Conservation (phyloP, 2,329 filamentous ascomycete species). For the Botrytis squamosa region DNA sequence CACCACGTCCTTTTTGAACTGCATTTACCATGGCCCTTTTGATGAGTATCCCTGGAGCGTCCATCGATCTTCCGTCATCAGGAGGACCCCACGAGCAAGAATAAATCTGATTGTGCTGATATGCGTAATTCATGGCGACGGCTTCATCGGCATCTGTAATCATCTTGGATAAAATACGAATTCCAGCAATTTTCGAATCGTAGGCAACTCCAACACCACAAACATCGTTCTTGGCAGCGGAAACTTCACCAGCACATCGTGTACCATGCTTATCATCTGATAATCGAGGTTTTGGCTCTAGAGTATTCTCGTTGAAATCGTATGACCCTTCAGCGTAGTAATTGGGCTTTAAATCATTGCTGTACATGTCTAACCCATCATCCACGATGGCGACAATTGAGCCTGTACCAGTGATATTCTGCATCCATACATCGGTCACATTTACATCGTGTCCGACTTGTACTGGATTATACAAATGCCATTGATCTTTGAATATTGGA, state of each 20-base stretch:
- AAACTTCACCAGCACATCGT: slow-evolving; percentile 89
- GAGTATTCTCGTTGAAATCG: slow-evolving; percentile 86
- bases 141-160: slow-evolving; percentile 94
- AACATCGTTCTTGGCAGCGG: slow-evolving; percentile 85
- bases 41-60: slow-evolving; percentile 86
- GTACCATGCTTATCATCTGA: slow-evolving; percentile 89
- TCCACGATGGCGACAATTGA: slow-evolving; percentile 92
- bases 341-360: slow-evolving; percentile 85
- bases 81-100: slow-evolving; percentile 98
- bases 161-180: slow-evolving; percentile 86
- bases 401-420: slow-evolving; percentile 86
- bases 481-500: slow-evolving; percentile 90
- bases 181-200: slow-evolving; percentile 83
- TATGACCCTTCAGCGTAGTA: slow-evolving; percentile 92
- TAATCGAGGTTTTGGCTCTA: slow-evolving; percentile 78
- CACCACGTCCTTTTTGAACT: slow-evolving; percentile 79
- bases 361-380: slow-evolving; percentile 94
- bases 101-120: slow-evolving; percentile 91
- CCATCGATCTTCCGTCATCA: slow-evolving; percentile 92
- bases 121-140: slow-evolving; percentile 86
- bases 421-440: slow-evolving; percentile 88
- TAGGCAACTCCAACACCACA: slow-evolving; percentile 97
- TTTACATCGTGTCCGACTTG: slow-evolving; percentile 90
- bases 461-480: slow-evolving; percentile 86
- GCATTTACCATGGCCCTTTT: slow-evolving; percentile 88